These are phyloP conservation scores for Marasmius fiardii DNA, from an alignment of 1,284 basidiomycete genomes.

Conservation along the genomic window DNA sequence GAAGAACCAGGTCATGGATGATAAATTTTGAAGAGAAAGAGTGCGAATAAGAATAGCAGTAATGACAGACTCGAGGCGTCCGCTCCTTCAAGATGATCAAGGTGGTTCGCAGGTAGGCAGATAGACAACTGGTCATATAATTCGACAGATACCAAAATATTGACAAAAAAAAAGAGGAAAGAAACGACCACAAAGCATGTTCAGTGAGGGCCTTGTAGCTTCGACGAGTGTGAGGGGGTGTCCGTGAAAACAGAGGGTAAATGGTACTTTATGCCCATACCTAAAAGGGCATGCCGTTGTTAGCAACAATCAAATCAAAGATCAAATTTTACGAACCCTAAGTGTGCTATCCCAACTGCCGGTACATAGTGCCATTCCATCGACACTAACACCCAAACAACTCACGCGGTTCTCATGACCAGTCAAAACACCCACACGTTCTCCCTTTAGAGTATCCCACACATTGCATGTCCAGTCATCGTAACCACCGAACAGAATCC, in stretches of 20 bases:
- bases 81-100: slow-evolving; percentile 28
- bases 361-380: slow-evolving; percentile 98
- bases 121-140: slow-evolving; percentile 44
- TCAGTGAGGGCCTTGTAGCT: background rate
- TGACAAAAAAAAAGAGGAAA: slow-evolving; percentile 24
- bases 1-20: slow-evolving; percentile 17
- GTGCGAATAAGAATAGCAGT: slow-evolving; percentile 34
- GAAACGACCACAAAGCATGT: background rate
- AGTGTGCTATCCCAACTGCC: slow-evolving; percentile 97
- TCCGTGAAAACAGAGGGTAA: slow-evolving; percentile 15
- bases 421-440: slow-evolving; percentile 93
- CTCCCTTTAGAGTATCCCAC: slow-evolving; percentile 98
- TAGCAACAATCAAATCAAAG: slow-evolving; percentile 10
- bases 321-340: slow-evolving; percentile 59
- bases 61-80: slow-evolving; percentile 61
- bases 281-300: slow-evolving; percentile 26
- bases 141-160: slow-evolving; percentile 35
- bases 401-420: slow-evolving; percentile 98
- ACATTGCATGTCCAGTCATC: slow-evolving; percentile 99
- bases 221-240: slow-evolving; percentile 14
- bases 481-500: slow-evolving; percentile 97
- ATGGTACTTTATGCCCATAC: slow-evolving; percentile 53
- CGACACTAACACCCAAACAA: slow-evolving; percentile 92
- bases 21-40: slow-evolving; percentile 21
- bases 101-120: slow-evolving; percentile 42